Evolutionary conservation across 179 eudicot genomes (phyloP), one percentile per base, ranked within the genome.

Genomic region (Corrigiola litoralis): DNA sequence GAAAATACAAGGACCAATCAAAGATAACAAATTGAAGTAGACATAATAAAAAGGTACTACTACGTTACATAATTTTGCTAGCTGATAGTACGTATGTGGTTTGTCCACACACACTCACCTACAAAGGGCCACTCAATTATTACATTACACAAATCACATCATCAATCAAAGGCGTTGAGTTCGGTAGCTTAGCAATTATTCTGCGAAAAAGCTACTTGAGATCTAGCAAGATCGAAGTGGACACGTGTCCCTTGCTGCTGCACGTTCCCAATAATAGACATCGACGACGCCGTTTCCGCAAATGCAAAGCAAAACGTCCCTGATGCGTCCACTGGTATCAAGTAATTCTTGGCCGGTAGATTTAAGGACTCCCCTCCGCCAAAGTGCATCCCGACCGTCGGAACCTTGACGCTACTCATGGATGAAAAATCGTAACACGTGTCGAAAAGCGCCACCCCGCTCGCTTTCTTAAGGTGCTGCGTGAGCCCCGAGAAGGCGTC

Each of bases 191-290:
- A 79, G 77, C 82, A 75, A 61, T 71, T 79, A 62, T 75, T 75
- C 62, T 32, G 56, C 18, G 80, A 40, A 55, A 79, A 79, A 16
- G 72, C 50, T 2, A 75, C 69, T 32, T 68, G 47, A 20, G 77
- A 71, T 16, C 63, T 73, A 10, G 81, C 87, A 29, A 90, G 46
- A 70, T 92, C 98, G 66, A 76, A 92, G 47, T 82, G 86, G 21
- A 92, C 94, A 78, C 97, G 90, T 54, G 83, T 84, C 41, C 97
- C 87, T 60, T 87, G 97, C 38, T 90, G 97, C 76, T 94, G 97
- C 7, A 92, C 85, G 33, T 94, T 94, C 68, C 99, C 99, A 1
- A 94, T 88, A 0, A 94, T 94, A 4, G 96, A 81, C 80, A 90
- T 71, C 41, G 91, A 84, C 74, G 83, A 77, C 77, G 70, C 67